Evolutionary conservation across 2,329 filamentous ascomycete genomes (phyloP), one percentile per base, ranked within the genome.

Genomic region (Hypoxylon sp.): DNA sequence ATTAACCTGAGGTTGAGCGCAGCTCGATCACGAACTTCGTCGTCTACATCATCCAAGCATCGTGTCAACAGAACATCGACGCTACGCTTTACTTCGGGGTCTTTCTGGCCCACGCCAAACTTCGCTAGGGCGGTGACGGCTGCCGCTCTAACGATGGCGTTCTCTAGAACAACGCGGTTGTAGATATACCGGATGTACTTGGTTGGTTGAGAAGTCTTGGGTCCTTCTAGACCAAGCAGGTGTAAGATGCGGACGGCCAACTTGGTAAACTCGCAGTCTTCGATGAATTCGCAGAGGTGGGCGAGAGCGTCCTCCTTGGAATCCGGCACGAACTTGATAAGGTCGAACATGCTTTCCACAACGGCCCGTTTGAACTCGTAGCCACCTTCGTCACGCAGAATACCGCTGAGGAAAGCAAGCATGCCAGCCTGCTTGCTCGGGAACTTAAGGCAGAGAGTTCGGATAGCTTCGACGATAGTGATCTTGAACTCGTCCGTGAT

Each of bases 401-500:
- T 97, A n/a, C 94, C 93, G 75, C 95, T 97, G 49, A 99, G 87
- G 88, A 99, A 99, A 52, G 93, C 89, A 54, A 99, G 89, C 94
- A 99, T 98, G 67, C 93, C 94, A 48, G 95, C 95, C 81, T 99
- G 96, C 83, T 99, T 99, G 82, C 88, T 94, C 32, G 96, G 96
- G 82, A 99, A 99, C 82, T 99, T 99, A 72, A 99, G 84, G 78
- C 95, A 98, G 40, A 99, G 83, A 2, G 96, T 98, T 65, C 96
- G 91, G 76, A 99, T 97, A 42, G 96, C 96, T 80, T 99, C 96
- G 44, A 99, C 95, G 74, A 99, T 97, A n/a, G 96, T 99, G 72
- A 99, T 97, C 85, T 98, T 99, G 85, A 99, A 99, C 80, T 99
- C 96, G 76, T 99, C 96, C 5, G 95, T 97, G 71, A 98, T 98